Evolutionary conservation across 805 yeast species (phyloP), one percentile per base, ranked within the genome.

Genomic region (Saccharomycopsis fibuligera): DNA sequence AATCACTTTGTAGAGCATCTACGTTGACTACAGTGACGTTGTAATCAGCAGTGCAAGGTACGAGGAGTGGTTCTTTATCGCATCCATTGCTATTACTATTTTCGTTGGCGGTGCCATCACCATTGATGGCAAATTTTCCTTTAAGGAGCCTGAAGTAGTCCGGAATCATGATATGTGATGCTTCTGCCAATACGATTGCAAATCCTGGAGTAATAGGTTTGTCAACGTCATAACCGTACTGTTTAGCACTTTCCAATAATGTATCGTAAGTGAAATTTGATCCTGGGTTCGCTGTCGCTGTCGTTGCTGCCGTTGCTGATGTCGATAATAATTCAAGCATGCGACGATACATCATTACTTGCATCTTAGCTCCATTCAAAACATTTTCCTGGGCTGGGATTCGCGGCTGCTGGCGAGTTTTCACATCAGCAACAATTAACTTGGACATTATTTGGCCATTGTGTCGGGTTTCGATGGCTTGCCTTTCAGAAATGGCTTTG

Each of bases 321-420:
- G 17, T 31, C 44, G 3, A 62, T 60, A 49, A 31, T 2, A 10
- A 30, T 19, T 68, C 73, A 4, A 81, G 54, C 45, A 84, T 69
- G 37, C 68, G 62, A 19, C 76, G 65, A 59, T 85, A 85, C 54
- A 79, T 73, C 63, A 71, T 70, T 3, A 81, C 79, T 64, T 85
- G 93, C n/a, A 70, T 51, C 56, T 73, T 72, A 1, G 85, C 73
- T 4, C 74, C 67, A 3, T 63, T 58, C 12, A 76, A 51, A 0
- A 79, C 82, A 10, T 76, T 69, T 1, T 62, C 56, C 53, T 78
- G 83, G 0, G 55, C 42, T 0, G 90, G 89, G 1, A 74, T 51
- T 1, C 54, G 56, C 36, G 64, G 67, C 37, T 57, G 57, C 0
- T 66, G 58, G 47, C 90, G 67, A 1, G 90, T 83, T 61, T 84